Evolutionary conservation across 805 yeast species (phyloP).

Genomic region (Blastobotrys robertii): DNA sequence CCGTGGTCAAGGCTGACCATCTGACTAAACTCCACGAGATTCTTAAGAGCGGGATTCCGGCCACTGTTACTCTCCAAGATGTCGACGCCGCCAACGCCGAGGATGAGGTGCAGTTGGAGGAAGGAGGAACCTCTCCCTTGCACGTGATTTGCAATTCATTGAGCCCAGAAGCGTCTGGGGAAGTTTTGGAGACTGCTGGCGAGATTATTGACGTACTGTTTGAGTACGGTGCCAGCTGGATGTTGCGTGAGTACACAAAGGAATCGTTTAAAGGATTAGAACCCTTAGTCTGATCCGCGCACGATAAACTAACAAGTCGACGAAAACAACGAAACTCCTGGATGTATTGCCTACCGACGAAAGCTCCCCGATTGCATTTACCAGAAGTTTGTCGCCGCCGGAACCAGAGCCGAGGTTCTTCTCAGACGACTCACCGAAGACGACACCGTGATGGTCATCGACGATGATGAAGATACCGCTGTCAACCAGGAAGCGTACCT

Average conservation of each 20-base stretch:
- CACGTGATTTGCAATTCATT: slow-evolving; percentile 56
- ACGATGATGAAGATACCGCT: slow-evolving; percentile 21
- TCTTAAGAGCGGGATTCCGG: slow-evolving; percentile 60
- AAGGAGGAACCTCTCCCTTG: slow-evolving; percentile 66
- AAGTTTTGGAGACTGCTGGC: slow-evolving; percentile 38
- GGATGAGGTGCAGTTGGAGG: slow-evolving; percentile 17
- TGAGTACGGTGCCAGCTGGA: slow-evolving; percentile 91
- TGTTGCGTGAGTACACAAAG: slow-evolving; percentile 32
- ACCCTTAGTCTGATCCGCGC: too few relatives aligned
- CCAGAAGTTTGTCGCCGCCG: slow-evolving; percentile 58
- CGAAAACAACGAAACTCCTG: slow-evolving; percentile 67
- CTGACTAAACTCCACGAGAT: slow-evolving; percentile 30
- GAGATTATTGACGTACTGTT: slow-evolving; percentile 57
- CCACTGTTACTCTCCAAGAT: slow-evolving; percentile 76
- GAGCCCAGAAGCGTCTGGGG: slow-evolving; percentile 30
- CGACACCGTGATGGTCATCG: slow-evolving; percentile 16
- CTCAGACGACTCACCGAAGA: slow-evolving; percentile 58
- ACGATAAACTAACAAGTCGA: slow-evolving; percentile 31
- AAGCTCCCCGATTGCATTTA: slow-evolving; percentile 40
- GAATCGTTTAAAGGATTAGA: too few relatives aligned
- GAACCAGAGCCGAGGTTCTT: slow-evolving; percentile 79
- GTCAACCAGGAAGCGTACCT: slow-evolving; percentile 51
- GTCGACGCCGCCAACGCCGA: slow-evolving; percentile 30
- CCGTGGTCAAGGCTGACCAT: too few relatives aligned
- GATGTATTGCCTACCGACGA: slow-evolving; percentile 60